Evolutionary conservation across 2,329 filamentous ascomycete species (phyloP).

Genomic region (Talaromyces amestolkiae): DNA sequence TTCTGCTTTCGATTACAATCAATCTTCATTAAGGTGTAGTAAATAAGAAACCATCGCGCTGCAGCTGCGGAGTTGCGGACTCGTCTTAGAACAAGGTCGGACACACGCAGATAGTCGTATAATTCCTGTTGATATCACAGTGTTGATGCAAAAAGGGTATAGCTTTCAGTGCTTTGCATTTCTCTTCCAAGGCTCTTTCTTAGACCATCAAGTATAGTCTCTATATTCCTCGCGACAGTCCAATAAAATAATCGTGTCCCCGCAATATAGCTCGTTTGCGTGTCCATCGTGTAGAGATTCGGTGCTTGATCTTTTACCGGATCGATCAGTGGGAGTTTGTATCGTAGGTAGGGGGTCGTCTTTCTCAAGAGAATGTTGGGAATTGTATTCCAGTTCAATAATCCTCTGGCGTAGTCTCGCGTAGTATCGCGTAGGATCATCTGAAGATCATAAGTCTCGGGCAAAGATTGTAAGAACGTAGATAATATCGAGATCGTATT

Average conservation of each 20-base stretch:
- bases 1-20: no score
- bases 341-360: background rate
- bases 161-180: background rate
- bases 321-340: background rate
- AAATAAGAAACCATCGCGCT: no score
- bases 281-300: background rate
- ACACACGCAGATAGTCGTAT: no score
- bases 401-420: background rate
- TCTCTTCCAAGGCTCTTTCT: no score
- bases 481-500: background rate
- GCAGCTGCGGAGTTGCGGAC: no score
- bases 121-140: no score
- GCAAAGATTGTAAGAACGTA: background rate
- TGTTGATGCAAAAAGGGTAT: background rate
- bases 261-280: background rate
- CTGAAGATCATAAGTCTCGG: background rate
- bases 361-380: background rate
- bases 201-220: no score
- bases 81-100: no score
- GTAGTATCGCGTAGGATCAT: background rate
- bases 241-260: background rate
- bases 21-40: no score
- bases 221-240: background rate
- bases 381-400: background rate
- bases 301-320: background rate